Evolutionary conservation across 805 yeast genomes (phyloP).

Genomic region (Torulaspora indica): DNA sequence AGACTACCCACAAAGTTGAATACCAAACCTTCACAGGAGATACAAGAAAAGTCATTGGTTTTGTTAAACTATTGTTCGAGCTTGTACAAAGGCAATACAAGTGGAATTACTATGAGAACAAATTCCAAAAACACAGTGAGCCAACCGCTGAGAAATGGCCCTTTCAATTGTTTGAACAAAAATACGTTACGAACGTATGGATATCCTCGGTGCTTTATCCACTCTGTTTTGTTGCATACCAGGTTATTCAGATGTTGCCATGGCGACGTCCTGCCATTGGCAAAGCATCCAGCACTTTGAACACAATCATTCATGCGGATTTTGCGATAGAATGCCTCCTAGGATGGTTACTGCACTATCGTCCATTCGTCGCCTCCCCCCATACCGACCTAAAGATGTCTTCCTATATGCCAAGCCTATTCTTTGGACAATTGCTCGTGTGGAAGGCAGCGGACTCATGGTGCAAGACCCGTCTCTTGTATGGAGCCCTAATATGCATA

Average conservation of each 20-base stretch:
- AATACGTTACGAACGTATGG: constrained; percentile 19
- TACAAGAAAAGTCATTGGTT: not conserved
- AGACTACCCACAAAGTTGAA: constrained; percentile 2
- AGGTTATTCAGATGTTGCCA: constrained; percentile 1
- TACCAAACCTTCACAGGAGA: constrained; percentile 1
- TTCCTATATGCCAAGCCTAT: constrained; percentile 26
- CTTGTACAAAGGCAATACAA: constrained; percentile 17
- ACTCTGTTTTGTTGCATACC: constrained; percentile 5
- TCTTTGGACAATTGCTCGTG: constrained; percentile 20
- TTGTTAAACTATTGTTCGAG: constrained; percentile 9
- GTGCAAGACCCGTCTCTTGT: constrained; percentile 11
- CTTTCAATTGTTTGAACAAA: constrained; percentile 6
- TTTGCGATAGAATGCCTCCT: constrained; percentile 19
- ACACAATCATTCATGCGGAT: constrained; percentile 14
- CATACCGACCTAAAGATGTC: constrained; percentile 17
- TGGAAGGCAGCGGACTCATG: constrained; percentile 15
- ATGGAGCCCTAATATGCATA: constrained; percentile 5
- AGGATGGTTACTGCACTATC: constrained; percentile 32
- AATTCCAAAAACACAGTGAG: constrained; percentile 8
- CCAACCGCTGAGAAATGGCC: constrained; percentile 22
- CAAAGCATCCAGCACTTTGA: not conserved
- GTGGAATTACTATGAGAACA: constrained; percentile 21
- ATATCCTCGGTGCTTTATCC: constrained; percentile 15
- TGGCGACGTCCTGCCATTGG: constrained; percentile 9
- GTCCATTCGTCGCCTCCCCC: constrained; percentile 21